Conservation (phyloP, 257 asterid genomes). For the Gentiana dahurica region DNA sequence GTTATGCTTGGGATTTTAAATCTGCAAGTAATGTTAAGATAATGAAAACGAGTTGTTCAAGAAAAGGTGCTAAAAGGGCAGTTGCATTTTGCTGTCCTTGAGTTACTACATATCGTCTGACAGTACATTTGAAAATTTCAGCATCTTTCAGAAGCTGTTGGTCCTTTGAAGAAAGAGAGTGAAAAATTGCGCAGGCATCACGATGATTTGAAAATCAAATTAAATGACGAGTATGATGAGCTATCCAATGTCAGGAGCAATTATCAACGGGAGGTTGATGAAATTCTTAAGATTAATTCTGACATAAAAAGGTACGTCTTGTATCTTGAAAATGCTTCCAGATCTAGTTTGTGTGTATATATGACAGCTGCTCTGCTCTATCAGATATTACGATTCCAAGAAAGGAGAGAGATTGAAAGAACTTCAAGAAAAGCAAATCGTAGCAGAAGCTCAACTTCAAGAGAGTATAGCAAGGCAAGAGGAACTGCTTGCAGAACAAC, state of each 20-base stretch:
- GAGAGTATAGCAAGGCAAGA: conserved; percentile 40
- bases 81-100: neutral
- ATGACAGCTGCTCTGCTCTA: conserved; percentile 15
- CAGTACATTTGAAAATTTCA: conserved; percentile 31
- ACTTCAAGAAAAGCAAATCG: conserved; percentile 55
- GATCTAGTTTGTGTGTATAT: conserved; percentile 6
- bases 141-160: conserved; percentile 68
- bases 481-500: conserved; percentile 47
- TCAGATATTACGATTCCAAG: conserved; percentile 46
- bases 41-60: too few relatives aligned
- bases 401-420: conserved; percentile 54
- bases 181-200: conserved; percentile 32
- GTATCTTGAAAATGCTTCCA: conserved; percentile 11
- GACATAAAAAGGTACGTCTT: conserved; percentile 56
- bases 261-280: conserved; percentile 49
- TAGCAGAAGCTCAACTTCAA: conserved; percentile 37
- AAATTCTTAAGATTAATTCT: conserved; percentile 29
- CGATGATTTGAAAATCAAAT: conserved; percentile 36
- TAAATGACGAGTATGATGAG: conserved; percentile 38
- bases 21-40: too few relatives aligned
- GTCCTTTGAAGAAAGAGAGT: conserved; percentile 54
- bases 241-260: conserved; percentile 33
- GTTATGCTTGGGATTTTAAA: neutral
- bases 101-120: conserved; percentile 12
- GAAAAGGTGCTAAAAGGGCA: neutral